phyloP scores from a whole-genome alignment of 441 rosid genomes.

The Capsella rubella region DNA sequence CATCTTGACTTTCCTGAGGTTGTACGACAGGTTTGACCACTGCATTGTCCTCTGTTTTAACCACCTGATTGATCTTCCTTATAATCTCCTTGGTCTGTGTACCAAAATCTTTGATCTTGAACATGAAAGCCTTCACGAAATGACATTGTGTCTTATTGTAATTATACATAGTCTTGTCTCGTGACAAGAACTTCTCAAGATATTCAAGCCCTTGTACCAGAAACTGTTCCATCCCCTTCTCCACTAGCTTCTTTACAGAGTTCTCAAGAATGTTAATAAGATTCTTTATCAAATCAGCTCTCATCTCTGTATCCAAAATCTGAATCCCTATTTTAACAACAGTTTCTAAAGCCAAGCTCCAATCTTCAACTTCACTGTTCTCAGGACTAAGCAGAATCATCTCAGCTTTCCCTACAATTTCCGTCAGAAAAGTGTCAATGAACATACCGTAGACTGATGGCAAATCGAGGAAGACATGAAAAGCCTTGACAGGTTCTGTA shows the following conservation, averaged over 20 bases:
- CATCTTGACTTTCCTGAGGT: background rate
- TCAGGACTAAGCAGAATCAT: background rate
- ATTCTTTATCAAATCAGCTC: background rate
- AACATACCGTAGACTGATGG: background rate
- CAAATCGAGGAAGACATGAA: constrained; percentile 20
- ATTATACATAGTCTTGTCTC: background rate
- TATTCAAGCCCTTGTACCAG: constrained; percentile 15
- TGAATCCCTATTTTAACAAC: constrained; percentile 27
- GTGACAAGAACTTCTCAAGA: constrained; percentile 11
- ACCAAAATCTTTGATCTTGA: background rate
- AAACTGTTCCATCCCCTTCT: constrained; percentile 11
- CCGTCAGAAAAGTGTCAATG: background rate
- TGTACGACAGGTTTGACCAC: background rate
- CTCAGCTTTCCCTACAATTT: background rate
- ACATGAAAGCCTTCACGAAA: background rate
- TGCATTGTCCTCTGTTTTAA: background rate
- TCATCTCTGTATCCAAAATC: background rate
- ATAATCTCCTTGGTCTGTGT: background rate
- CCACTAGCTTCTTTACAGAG: background rate
- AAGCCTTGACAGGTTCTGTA: constrained; percentile 9
- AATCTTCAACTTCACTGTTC: background rate
- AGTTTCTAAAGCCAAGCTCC: constrained; percentile 27
- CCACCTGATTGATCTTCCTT: background rate
- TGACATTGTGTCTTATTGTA: constrained; percentile 12
- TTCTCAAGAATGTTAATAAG: background rate